These are phyloP conservation scores for Neopestalotiopsis rosae DNA, from an alignment of 2,329 filamentous ascomycete species.

Conservation along the genomic window DNA sequence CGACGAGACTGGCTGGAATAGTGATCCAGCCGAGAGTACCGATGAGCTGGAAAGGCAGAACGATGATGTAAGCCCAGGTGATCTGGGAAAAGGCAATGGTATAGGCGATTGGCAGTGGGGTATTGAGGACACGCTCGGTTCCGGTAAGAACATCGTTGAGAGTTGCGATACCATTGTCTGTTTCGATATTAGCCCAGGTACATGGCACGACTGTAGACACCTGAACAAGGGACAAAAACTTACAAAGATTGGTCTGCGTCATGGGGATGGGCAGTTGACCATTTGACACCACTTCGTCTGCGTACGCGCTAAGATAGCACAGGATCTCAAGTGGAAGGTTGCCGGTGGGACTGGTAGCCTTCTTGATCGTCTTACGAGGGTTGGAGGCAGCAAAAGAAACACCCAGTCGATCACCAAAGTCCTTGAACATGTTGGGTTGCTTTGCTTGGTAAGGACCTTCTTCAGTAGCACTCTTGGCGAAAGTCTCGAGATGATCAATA, in stretches of 20 bases:
- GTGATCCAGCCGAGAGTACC: conserved; percentile 70
- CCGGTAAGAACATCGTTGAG: conserved; percentile 77
- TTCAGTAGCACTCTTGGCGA: conserved; percentile 62
- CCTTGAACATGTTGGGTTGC: conserved; percentile 62
- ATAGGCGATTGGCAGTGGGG: conserved; percentile 82
- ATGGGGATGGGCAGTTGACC: conserved; percentile 61
- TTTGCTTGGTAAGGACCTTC: conserved; percentile 44
- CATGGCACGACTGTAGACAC: conserved; percentile 37
- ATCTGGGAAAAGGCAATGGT: conserved; percentile 86
- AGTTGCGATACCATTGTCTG: conserved; percentile 63
- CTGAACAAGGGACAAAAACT: conserved; percentile 18
- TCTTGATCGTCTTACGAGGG: conserved; percentile 78
- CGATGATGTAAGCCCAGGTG: conserved; percentile 81
- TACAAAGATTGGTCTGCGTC: conserved; percentile 62
- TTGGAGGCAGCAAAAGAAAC: conserved; percentile 79
- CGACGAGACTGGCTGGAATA: conserved; percentile 75
- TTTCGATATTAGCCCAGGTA: neutral
- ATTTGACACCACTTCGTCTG: conserved; percentile 64
- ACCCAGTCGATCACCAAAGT: conserved; percentile 74
- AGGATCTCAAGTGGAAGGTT: conserved; percentile 86
- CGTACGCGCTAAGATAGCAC: conserved; percentile 70
- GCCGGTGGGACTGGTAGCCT: conserved; percentile 72
- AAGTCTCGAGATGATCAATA: conserved; percentile 75
- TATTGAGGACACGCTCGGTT: conserved; percentile 80
- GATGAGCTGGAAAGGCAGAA: conserved; percentile 82